Conservation (phyloP, 148 eudicot species). For the Persicaria maculosa region DNA sequence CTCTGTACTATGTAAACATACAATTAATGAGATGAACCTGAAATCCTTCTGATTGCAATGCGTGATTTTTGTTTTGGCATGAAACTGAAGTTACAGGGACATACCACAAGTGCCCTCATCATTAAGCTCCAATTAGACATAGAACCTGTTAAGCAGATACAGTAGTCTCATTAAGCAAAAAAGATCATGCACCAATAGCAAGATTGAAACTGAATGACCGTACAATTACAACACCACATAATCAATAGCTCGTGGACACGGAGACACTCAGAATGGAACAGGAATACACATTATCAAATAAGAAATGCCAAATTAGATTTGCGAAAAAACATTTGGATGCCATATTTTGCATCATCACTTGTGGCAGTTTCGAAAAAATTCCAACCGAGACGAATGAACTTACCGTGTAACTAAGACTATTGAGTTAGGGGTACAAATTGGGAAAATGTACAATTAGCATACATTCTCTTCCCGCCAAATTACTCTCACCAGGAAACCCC, state of each 20-base stretch:
- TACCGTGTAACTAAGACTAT: neutral
- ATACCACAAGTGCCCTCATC: slow-evolving; percentile 20
- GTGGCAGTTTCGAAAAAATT: neutral
- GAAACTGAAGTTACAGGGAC: slow-evolving; percentile 22
- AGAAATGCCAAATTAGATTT: neutral
- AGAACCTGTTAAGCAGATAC: neutral
- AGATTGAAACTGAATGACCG: neutral
- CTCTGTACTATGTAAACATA: slow-evolving; percentile 13
- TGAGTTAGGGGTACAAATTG: neutral
- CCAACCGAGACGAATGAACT: neutral
- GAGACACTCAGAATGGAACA: neutral
- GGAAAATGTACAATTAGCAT: neutral
- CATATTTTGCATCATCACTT: neutral
- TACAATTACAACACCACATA: neutral
- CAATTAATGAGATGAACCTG: slow-evolving; percentile 39
- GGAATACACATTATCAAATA: neutral
- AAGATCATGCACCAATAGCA: neutral
- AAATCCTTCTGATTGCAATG: slow-evolving; percentile 32
- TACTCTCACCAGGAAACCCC: neutral
- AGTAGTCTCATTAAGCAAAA: neutral
- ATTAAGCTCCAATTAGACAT: slow-evolving; percentile 16
- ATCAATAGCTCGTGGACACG: neutral
- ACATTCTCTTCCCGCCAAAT: neutral
- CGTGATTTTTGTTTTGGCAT: slow-evolving; percentile 15
- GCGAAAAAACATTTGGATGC: neutral